Base-by-base conservation (phyloP, 257 asterid species). In the Lycium ferocissimum region DNA sequence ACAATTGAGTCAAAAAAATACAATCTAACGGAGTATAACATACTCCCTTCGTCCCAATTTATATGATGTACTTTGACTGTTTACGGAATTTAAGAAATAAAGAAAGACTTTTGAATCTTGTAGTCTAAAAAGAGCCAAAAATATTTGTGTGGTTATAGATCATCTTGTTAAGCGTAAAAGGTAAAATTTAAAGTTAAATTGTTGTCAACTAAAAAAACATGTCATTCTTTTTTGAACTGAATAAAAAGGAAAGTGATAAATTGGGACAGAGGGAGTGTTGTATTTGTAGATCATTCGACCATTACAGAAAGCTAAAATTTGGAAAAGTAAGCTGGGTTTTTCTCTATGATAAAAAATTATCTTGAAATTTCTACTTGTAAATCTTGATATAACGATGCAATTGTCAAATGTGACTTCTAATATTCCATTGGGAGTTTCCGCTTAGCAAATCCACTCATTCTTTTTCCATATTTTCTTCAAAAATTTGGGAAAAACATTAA, bases 221-320 rank as follows among this genome's bases (percentile, higher is more conserved):
- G 33, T 26, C 33, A 26, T 26, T 26, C 33, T 26, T 26, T 26
- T n/a, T n/a, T n/a, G n/a, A 1, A 26, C 33, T 26, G 33, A 26
- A 26, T 26, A 26, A 26, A 26, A 26, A 26, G 33, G 1, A 26
- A 26, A 26, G 33, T 26, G 33, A 26, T 26, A 26, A 26, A 26
- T 26, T 26, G 33, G 33, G 33, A 26, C 33, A 26, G 33, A 26
- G 33, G 33, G 33, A 26, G 33, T 26, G 85, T 73, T 63, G 38
- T 49, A 56, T 58, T 71, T 20, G 66, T 69, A 62, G 80, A 11
- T 61, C 66, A 84, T 69, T 79, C 71, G 40, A 85, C 56, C 7
- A 49, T 51, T 75, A 56, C 82, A 49, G 84, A 79, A 84, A 84
- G 86, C 79, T 65, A 85, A 72, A 82, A 71, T 79, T 17, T 83